A percentile compares a stretch with the other conserved stretches of the same genome.
phyloP scores from a whole-genome alignment of 2,329 filamentous ascomycete genomes.

The Sporothrix luriei region DNA sequence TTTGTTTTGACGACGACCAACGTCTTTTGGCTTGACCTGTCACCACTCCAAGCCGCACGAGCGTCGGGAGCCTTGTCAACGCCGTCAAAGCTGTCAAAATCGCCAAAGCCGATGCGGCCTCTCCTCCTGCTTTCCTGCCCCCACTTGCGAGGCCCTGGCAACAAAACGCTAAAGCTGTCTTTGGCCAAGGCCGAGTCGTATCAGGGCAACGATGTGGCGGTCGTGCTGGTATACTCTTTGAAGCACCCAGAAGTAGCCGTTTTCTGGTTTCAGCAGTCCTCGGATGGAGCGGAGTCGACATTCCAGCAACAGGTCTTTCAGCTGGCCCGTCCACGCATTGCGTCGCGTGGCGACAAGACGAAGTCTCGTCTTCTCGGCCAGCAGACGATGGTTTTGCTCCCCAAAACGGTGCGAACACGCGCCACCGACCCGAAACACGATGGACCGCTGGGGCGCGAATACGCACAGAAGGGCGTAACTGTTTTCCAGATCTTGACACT shows the following conservation, averaged over 20 bases:
- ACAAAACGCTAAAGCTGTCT: constrained; percentile 47
- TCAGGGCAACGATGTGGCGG: constrained; percentile 31
- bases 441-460: background rate
- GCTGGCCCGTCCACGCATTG: background rate
- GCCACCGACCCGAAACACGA: background rate
- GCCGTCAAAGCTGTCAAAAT: background rate
- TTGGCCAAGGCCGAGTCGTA: constrained; percentile 39
- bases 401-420: background rate
- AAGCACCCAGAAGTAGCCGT: constrained; percentile 36
- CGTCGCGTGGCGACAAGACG: background rate
- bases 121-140: constrained; percentile 48
- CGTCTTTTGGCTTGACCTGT: constrained; percentile 54
- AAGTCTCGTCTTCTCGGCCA: background rate
- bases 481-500: constrained; percentile 35
- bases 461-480: background rate
- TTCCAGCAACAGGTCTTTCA: constrained; percentile 37
- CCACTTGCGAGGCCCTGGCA: constrained; percentile 48
- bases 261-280: constrained; percentile 39
- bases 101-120: constrained; percentile 33
- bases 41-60: background rate
- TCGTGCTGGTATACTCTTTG: constrained; percentile 39
- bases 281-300: constrained; percentile 28
- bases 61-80: background rate
- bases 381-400: constrained; percentile 31
- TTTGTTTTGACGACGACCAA: constrained; percentile 61